These are phyloP conservation scores for Micractinium sp. DNA, from an alignment of 139 green algal species.

Conservation along the genomic window DNA sequence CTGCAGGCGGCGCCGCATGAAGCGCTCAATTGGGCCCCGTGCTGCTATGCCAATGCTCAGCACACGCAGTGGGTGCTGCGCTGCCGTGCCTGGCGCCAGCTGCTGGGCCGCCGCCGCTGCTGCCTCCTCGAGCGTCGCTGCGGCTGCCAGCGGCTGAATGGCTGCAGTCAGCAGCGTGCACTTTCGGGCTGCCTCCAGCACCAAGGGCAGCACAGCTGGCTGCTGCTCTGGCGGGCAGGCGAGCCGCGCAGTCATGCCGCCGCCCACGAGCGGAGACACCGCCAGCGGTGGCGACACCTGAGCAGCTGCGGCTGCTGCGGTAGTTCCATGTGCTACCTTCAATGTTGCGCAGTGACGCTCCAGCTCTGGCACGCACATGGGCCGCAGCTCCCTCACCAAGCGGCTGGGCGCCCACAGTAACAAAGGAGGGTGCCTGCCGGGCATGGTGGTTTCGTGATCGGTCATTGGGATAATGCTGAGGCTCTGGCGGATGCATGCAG, in stretches of 20 bases:
- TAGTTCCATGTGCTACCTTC: not conserved
- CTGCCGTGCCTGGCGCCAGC: not conserved
- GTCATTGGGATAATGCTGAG: not conserved
- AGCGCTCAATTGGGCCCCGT: not conserved
- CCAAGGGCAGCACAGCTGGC: not conserved
- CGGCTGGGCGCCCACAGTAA: not conserved
- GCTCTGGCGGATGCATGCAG: not conserved
- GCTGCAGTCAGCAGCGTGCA: constrained; percentile 14
- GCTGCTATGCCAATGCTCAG: not conserved
- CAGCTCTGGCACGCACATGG: constrained; percentile 26
- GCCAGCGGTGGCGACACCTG: too few relatives aligned
- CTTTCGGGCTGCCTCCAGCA: not conserved
- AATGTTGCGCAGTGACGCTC: not conserved
- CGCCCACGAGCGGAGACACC: not conserved
- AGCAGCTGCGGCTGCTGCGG: not conserved
- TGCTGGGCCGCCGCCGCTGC: not conserved
- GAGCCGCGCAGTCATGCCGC: constrained; percentile 1
- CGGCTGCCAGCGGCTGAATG: not conserved
- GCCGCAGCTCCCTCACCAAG: constrained; percentile 8
- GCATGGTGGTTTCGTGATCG: not conserved
- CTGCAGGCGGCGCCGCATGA: constrained; percentile 2
- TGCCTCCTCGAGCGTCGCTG: not conserved
- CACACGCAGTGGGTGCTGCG: not conserved
- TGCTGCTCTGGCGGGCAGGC: not conserved
- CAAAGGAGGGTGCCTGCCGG: not conserved